phyloP scores from a whole-genome alignment of 768 basidiomycete genomes.

The Pleurotus salmoneostramineus region DNA sequence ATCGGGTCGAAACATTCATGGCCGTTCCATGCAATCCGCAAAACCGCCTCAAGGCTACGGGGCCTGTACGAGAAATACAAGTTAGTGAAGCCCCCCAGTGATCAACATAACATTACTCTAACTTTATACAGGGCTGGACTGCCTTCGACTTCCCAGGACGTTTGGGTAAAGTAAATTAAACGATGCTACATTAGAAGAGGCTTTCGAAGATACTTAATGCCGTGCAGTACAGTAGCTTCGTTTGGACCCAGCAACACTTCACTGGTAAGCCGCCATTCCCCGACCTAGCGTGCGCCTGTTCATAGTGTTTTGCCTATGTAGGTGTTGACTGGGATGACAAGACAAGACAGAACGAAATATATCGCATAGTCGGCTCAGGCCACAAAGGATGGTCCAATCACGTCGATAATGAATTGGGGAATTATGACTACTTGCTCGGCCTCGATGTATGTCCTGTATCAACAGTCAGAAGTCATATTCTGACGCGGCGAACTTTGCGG shows the following conservation, averaged over 20 bases:
- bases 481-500: too few relatives aligned
- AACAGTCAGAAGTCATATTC: neutral
- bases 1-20: conserved; percentile 62
- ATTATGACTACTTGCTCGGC: conserved; percentile 83
- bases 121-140: conserved; percentile 67
- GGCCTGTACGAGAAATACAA: conserved; percentile 60
- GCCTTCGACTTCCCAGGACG: conserved; percentile 81
- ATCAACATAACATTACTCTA: neutral
- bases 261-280: conserved; percentile 44
- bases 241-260: conserved; percentile 79
- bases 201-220: neutral
- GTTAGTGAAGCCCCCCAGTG: conserved; percentile 29
- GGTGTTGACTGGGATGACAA: conserved; percentile 85
- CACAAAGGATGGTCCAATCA: conserved; percentile 78
- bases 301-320: conserved; percentile 15
- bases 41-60: conserved; percentile 61
- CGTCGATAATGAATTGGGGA: conserved; percentile 83
- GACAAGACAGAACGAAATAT: conserved; percentile 60
- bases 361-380: conserved; percentile 60
- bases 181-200: neutral
- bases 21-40: conserved; percentile 69
- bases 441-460: conserved; percentile 46
- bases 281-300: neutral
- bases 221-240: conserved; percentile 61
- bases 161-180: conserved; percentile 52